Percentiles rank a stretch among this genome's conserved stretches.
These are phyloP conservation scores for Fusarium sp. DNA, from an alignment of 2,329 filamentous ascomycete species.

Conservation along the genomic window DNA sequence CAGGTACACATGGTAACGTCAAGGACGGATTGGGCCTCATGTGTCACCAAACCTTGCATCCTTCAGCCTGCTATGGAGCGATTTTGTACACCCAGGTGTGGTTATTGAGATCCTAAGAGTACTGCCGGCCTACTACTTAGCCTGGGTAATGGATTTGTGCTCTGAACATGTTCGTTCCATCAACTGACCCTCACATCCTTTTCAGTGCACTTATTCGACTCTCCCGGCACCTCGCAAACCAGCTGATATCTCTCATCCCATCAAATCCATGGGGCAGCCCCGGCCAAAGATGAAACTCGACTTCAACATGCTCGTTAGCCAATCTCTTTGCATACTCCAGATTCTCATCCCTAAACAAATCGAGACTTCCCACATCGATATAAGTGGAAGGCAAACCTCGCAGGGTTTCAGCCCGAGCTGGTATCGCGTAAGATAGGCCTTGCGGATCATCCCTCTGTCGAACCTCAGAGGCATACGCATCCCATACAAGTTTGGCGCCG, in stretches of 20 bases:
- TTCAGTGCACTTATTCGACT: slow-evolving; percentile 6
- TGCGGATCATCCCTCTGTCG: slow-evolving; percentile 2
- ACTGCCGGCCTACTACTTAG: rapidly evolving
- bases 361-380: slow-evolving; percentile 52
- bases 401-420: slow-evolving; percentile 39
- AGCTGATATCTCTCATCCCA: slow-evolving; percentile 5
- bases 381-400: slow-evolving; percentile 50
- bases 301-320: slow-evolving; percentile 6
- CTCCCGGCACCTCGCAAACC: slow-evolving; percentile 6
- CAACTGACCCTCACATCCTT: background rate
- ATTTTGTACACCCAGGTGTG: background rate
- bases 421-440: slow-evolving; percentile 33
- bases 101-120: background rate
- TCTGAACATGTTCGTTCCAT: no score
- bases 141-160: no score
- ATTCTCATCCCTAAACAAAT: slow-evolving; percentile 47
- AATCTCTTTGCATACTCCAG: slow-evolving; percentile 8
- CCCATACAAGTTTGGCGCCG: slow-evolving; percentile 40
- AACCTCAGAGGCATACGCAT: slow-evolving; percentile 13
- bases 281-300: slow-evolving; percentile 54
- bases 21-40: background rate
- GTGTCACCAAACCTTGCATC: background rate
- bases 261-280: slow-evolving; percentile 54
- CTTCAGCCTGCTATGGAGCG: background rate
- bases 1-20: background rate